Percentiles rank a stretch among this genome's conserved stretches.
Conservation (phyloP, 1,284 basidiomycete genomes). For the Pholiota adiposa region DNA sequence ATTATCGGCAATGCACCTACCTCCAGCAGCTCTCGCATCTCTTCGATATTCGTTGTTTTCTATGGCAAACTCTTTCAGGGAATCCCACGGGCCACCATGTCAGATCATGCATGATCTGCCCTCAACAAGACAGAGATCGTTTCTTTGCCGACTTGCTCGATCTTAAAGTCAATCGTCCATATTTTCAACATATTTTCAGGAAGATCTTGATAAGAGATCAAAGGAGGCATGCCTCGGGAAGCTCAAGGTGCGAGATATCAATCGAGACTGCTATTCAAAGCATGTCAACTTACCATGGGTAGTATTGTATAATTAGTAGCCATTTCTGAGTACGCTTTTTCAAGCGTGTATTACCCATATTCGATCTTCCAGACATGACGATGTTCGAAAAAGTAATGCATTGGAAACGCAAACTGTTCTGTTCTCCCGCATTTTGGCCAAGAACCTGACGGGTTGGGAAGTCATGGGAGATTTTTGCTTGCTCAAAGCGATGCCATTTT, state of each 20-base stretch:
- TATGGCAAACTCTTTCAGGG: constrained; percentile 50
- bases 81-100: constrained; percentile 37
- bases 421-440: constrained; percentile 50
- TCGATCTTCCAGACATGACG: constrained; percentile 37
- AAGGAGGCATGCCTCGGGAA: constrained; percentile 45
- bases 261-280: neutral
- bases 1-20: too few species aligned
- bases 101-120: constrained; percentile 47
- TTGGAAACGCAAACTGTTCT: constrained; percentile 53
- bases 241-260: constrained; percentile 44
- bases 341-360: constrained; percentile 45
- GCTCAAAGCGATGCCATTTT: constrained; percentile 63
- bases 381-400: constrained; percentile 45
- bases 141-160: constrained; percentile 57
- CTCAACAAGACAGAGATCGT: constrained; percentile 34
- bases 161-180: constrained; percentile 52
- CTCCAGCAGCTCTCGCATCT: constrained; percentile 12
- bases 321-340: constrained; percentile 53
- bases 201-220: constrained; percentile 36
- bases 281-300: constrained; percentile 1
- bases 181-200: constrained; percentile 50
- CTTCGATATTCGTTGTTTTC: constrained; percentile 45
- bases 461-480: constrained; percentile 69
- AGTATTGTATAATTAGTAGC: constrained; percentile 44
- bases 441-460: constrained; percentile 67